Percentiles rank a stretch among this genome's conserved stretches.
Evolutionary conservation across 148 eudicot species (phyloP).

Genomic region (Diospyros kaki): DNA sequence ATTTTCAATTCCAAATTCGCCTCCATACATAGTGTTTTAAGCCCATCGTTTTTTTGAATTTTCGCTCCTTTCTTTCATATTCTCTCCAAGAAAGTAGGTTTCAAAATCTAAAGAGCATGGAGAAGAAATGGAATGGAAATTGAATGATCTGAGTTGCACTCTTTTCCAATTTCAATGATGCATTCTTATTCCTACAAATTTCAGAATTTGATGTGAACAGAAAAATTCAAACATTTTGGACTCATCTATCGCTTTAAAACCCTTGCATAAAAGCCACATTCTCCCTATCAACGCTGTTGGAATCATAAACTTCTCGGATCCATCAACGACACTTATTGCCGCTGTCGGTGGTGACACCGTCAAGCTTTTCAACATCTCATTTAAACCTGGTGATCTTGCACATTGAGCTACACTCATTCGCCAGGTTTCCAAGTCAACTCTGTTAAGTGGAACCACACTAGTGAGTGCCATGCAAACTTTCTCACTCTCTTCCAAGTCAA

Average conservation of each 20-base stretch:
- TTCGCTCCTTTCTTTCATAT: neutral
- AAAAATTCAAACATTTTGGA: neutral
- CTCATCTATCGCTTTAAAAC: neutral
- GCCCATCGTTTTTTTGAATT: constrained; percentile 1
- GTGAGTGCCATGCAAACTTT: constrained; percentile 17
- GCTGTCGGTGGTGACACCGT: constrained; percentile 75
- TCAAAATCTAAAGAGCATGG: neutral
- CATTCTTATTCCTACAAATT: neutral
- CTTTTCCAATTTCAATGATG: too few species aligned
- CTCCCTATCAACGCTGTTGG: neutral
- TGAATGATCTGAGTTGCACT: too few species aligned
- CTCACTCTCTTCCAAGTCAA: too few species aligned
- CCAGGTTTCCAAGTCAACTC: constrained; percentile 63
- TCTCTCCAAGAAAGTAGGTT: constrained; percentile 4
- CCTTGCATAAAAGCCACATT: neutral
- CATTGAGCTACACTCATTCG: constrained; percentile 54
- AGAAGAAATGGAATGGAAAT: neutral
- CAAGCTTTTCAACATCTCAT: constrained; percentile 66
- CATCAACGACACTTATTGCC: constrained; percentile 48
- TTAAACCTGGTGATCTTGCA: constrained; percentile 64
- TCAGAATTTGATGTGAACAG: neutral
- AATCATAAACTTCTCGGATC: constrained; percentile 27
- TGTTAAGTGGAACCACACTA: constrained; percentile 85
- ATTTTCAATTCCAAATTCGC: too few species aligned
- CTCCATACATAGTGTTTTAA: neutral